A percentile compares a stretch with the other conserved stretches of the same genome.
phyloP scores from a whole-genome alignment of 371 early-diverging fungal genomes.

The Syncephalastrum sp. region DNA sequence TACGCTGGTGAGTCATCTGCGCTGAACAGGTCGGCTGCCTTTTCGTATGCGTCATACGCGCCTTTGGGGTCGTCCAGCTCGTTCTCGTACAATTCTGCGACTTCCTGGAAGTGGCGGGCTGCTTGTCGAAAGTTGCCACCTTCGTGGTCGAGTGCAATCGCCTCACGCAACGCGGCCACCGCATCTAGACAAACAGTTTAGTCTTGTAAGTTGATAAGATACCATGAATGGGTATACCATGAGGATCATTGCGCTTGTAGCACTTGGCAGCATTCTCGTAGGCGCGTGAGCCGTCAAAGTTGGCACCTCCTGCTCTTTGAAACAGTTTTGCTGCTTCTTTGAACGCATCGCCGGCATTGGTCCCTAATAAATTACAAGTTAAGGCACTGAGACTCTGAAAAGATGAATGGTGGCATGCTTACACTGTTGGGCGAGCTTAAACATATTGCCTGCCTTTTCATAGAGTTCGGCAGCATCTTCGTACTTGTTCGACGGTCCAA shows the following conservation, averaged over 20 bases:
- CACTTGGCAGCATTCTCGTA: constrained; percentile 87
- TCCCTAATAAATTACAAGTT: constrained; percentile 54
- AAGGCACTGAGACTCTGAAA: neutral
- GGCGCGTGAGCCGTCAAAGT: constrained; percentile 54
- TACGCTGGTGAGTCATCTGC: constrained; percentile 91
- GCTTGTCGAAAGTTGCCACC: constrained; percentile 90
- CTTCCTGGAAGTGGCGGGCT: constrained; percentile 89
- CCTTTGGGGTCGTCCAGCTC: constrained; percentile 76
- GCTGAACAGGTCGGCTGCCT: constrained; percentile 89
- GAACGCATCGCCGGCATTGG: constrained; percentile 92
- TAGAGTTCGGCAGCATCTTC: constrained; percentile 95
- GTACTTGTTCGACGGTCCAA: constrained; percentile 75
- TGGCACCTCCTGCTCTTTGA: constrained; percentile 67
- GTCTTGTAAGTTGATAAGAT: neutral
- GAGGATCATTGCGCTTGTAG: constrained; percentile 79
- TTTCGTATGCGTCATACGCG: constrained; percentile 84
- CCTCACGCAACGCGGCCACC: constrained; percentile 68
- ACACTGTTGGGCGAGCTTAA: constrained; percentile 90
- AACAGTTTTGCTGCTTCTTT: constrained; percentile 70
- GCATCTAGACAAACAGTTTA: constrained; percentile 58
- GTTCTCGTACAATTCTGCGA: constrained; percentile 88
- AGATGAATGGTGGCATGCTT: constrained; percentile 16
- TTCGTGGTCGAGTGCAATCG: constrained; percentile 78
- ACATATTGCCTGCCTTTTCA: constrained; percentile 86
- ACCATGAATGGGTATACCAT: constrained; percentile 38